Base-by-base conservation (phyloP, 2,329 filamentous ascomycete species). In the Penicillium hordei region DNA sequence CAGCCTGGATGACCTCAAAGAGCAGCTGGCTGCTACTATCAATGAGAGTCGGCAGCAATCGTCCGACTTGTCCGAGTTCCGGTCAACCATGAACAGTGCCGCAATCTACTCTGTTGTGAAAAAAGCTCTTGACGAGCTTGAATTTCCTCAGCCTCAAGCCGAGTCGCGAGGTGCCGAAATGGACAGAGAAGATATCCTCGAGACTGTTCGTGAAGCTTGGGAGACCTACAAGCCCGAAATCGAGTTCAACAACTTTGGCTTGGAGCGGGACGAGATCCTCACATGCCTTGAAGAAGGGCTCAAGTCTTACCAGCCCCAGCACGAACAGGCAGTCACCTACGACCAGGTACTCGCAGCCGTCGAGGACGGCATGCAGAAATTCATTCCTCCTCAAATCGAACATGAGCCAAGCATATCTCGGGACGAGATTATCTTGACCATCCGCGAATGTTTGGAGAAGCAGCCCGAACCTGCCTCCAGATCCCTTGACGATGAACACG, bases 211-310 rank as follows among this genome's bases (percentile, higher is more conserved):
- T 65, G 92, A 96, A 65, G 93, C 93, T 1, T 96, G 92, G 86
- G 93, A 97, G 70, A 90, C 87, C 53, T 96, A 96, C 76, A 96
- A 96, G 75, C 93, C 93, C 1, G 91, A 97, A 67, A 91, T 96
- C 50, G 89, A 96, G 66, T 83, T 96, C 5, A 89, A 96, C 66
- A 91, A 96, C 67, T 89, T 95, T 61, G 93, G 93, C 2, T 80
- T 97, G 1, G 93, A 96, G 72, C 85, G 91, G 5, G 91, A 97
- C 13, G 93, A 97, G 70, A 89, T 97, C 48, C 80, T 97, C 15
- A 86, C 89, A 39, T 96, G 92, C 64, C 82, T 97, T 27, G 87
- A 90, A 65, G 89, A 97, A 76, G 93, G 93, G 0, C 82, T 97
- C 0, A 86, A 90, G 63, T 86, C 91, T 46, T 92, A 94, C 69